Evolutionary conservation across 306 rosid species (phyloP), one percentile per base, ranked within the genome.

Genomic region (Acacia acuminata): DNA sequence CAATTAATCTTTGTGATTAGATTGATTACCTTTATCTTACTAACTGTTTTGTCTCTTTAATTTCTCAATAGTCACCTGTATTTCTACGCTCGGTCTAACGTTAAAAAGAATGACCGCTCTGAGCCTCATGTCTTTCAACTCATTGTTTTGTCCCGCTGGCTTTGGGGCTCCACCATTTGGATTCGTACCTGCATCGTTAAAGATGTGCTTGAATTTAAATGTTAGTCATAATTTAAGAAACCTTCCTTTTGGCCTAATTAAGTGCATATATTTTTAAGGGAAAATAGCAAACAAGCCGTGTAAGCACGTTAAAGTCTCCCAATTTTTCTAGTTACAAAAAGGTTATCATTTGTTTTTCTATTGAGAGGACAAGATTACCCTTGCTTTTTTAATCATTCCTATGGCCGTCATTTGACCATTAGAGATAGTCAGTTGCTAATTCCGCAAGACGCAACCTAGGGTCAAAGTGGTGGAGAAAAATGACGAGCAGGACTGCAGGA

Each of bases 91-190:
- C 7, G 90, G 91, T 68, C 94, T 86, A 56, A 88, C 13, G 61
- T 93, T 91, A 43, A 90, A 86, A 34, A 88, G 83, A 84, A 91
- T 11, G 5, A 86, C 73, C 73, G 94, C 89, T 61, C 91, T 83
- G 0, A 93, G 81, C 6, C 91, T 88, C 63, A 88, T 71, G 4
- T 68, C 83, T 78, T 83, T 88, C 0, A 82, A 77, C 53, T 78
- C 14, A 30, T 24, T 7, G 22, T 36, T 78, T 44, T 36, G 10
- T 68, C 73, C 8, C 30, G 22, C 45, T 17, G 50, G 50, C 27
- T 34, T 34, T 36, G 45, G 15, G 5, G 50, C 76, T 70, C 43
- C 43, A 2, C 32, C 51, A 76, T 79, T 82, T 38, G 36, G 77
- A 58, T 63, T 58, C 65, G 42, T 70, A 72, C 76, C 84, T 86